These are phyloP conservation scores for Alternaria hordeiaustralica DNA, from an alignment of 2,329 filamentous ascomycete genomes.

Conservation along the genomic window DNA sequence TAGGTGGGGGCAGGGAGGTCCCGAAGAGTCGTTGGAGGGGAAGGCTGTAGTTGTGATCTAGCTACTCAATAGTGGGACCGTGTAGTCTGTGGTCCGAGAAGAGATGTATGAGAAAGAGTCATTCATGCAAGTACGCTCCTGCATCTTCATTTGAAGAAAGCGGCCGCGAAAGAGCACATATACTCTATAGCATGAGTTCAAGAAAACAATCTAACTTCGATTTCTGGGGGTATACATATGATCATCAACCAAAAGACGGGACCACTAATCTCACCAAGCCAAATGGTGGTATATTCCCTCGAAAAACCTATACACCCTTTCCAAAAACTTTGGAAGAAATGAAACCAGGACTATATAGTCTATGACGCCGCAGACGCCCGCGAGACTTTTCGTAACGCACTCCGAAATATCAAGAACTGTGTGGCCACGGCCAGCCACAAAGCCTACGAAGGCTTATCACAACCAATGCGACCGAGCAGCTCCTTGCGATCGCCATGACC, in stretches of 20 bases:
- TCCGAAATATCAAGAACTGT: neutral
- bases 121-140: too few relatives aligned
- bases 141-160: too few relatives aligned
- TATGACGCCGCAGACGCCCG: slow-evolving; percentile 2
- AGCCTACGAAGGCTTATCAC: slow-evolving; percentile 66
- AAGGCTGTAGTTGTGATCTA: neutral
- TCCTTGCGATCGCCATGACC: slow-evolving; percentile 81
- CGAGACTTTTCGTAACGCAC: slow-evolving; percentile 12
- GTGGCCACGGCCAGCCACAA: too few relatives aligned
- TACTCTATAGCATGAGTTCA: neutral
- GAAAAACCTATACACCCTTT: neutral
- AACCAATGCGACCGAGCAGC: slow-evolving; percentile 80
- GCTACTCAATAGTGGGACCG: too few relatives aligned
- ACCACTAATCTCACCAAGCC: neutral
- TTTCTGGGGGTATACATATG: slow-evolving; percentile 12
- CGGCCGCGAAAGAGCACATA: too few relatives aligned
- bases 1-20: neutral
- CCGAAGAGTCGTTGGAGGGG: accelerated
- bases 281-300: neutral
- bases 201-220: neutral
- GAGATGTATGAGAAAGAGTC: too few relatives aligned
- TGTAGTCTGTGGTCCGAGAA: too few relatives aligned
- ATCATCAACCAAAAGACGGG: neutral
- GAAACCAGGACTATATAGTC: neutral
- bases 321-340: neutral